These are phyloP conservation scores for Amniculicola lignicola DNA, from an alignment of 495 filamentous ascomycete genomes.

Conservation along the genomic window DNA sequence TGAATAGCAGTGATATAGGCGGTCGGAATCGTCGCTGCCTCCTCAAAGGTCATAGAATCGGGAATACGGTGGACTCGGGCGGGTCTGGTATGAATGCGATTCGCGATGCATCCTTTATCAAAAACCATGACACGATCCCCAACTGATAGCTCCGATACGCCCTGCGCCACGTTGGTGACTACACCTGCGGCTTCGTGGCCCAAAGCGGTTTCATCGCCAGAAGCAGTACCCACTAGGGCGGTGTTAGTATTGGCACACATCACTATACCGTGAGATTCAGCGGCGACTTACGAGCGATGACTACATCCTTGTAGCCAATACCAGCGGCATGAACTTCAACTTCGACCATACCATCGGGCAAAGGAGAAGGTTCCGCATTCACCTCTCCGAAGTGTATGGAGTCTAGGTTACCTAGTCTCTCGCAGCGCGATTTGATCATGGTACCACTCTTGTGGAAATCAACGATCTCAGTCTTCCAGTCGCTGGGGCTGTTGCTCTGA, in stretches of 20 bases:
- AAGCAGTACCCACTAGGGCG: constrained; percentile 24
- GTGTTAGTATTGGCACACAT: too few species aligned
- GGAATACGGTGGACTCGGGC: constrained; percentile 41
- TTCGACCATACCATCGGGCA: constrained; percentile 6
- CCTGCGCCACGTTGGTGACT: background rate
- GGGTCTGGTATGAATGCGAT: background rate
- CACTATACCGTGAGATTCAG: too few species aligned
- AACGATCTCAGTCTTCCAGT: background rate
- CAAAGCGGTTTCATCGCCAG: constrained; percentile 16
- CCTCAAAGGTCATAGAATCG: constrained; percentile 50
- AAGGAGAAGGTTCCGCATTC: background rate
- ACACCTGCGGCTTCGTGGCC: constrained; percentile 18
- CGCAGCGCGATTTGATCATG: background rate
- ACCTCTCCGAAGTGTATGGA: constrained; percentile 11
- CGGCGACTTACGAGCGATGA: too few species aligned
- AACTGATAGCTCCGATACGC: constrained; percentile 4
- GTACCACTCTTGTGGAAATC: background rate
- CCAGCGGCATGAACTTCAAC: constrained; percentile 16
- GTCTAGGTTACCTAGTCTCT: background rate
- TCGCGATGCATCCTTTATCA: background rate
- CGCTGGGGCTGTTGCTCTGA: constrained; percentile 1
- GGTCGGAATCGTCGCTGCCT: constrained; percentile 54
- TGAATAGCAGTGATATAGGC: constrained; percentile 59
- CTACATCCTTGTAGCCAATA: constrained; percentile 26
- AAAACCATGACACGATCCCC: constrained; percentile 3